phyloP scores from a whole-genome alignment of 2,329 filamentous ascomycete species.

The Penicillium sp. region DNA sequence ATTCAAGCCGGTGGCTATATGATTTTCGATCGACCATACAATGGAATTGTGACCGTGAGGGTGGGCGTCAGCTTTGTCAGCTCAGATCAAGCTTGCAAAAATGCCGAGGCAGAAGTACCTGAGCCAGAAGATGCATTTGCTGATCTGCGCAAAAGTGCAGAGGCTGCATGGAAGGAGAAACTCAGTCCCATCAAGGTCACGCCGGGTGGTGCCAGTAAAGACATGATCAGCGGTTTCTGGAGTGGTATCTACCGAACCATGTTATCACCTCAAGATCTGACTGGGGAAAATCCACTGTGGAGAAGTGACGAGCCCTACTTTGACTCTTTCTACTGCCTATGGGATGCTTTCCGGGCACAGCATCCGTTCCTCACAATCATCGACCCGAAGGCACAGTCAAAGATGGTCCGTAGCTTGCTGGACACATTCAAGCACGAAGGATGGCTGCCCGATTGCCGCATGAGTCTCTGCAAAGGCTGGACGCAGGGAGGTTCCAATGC shows the following conservation, averaged over 20 bases:
- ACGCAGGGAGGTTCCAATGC: conserved; percentile 44
- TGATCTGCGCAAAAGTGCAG: conserved; percentile 37
- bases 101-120: conserved; percentile 58
- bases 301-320: conserved; percentile 57
- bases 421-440: conserved; percentile 27
- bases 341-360: conserved; percentile 19
- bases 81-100: conserved; percentile 53
- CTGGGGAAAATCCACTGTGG: conserved; percentile 61
- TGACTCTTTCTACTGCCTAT: conserved; percentile 54
- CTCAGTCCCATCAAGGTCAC: conserved; percentile 50
- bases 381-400: conserved; percentile 21
- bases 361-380: conserved; percentile 24
- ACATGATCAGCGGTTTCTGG: conserved; percentile 52
- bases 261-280: conserved; percentile 62
- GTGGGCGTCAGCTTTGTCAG: conserved; percentile 62
- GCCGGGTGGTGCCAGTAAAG: conserved; percentile 43
- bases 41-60: conserved; percentile 49
- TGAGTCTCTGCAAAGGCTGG: conserved; percentile 28
- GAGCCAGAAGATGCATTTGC: conserved; percentile 40
- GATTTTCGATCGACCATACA: conserved; percentile 45
- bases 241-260: conserved; percentile 60
- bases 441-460: conserved; percentile 28
- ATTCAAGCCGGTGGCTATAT: conserved; percentile 56
- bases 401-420: conserved; percentile 24
- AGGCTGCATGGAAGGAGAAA: conserved; percentile 51